phyloP scores from a whole-genome alignment of 306 rosid genomes.

The Cucurbita argyrosperma region DNA sequence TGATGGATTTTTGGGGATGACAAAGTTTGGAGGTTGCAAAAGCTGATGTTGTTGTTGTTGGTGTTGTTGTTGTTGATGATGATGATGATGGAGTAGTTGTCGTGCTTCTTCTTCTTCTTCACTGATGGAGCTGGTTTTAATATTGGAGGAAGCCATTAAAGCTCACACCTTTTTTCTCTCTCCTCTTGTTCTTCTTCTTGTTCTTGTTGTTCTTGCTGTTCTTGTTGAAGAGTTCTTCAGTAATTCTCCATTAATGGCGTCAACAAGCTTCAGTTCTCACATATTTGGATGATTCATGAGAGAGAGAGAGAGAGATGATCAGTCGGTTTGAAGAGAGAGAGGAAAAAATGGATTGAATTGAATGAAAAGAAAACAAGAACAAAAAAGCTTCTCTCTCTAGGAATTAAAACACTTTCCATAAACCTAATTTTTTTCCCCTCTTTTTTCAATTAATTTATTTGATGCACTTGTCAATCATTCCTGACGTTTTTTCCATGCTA shows the following conservation, averaged over 20 bases:
- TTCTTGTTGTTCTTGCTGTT: neutral
- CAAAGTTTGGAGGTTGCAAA: neutral
- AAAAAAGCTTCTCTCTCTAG: neutral
- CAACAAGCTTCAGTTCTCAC: constrained; percentile 26
- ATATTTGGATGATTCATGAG: neutral
- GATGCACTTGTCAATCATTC: too few relatives aligned
- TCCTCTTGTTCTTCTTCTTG: neutral
- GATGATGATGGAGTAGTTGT: constrained; percentile 28
- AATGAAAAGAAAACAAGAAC: constrained; percentile 19
- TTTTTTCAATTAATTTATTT: too few relatives aligned
- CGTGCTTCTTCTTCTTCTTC: neutral
- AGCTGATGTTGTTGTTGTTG: constrained; percentile 28
- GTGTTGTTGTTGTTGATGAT: constrained; percentile 28
- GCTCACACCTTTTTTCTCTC: neutral
- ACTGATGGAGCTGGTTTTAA: neutral
- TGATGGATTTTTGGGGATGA: neutral
- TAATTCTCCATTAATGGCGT: constrained; percentile 29
- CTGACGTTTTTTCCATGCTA: too few relatives aligned
- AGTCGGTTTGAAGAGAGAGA: constrained; percentile 4
- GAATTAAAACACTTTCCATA: neutral
- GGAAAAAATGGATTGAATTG: constrained; percentile 24
- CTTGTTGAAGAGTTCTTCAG: neutral
- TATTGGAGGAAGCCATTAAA: constrained; percentile 1
- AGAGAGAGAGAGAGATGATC: constrained; percentile 3
- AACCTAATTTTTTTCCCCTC: neutral